Evolutionary conservation across 805 yeast species (phyloP).

Genomic region (Yarrowia keelungensis): DNA sequence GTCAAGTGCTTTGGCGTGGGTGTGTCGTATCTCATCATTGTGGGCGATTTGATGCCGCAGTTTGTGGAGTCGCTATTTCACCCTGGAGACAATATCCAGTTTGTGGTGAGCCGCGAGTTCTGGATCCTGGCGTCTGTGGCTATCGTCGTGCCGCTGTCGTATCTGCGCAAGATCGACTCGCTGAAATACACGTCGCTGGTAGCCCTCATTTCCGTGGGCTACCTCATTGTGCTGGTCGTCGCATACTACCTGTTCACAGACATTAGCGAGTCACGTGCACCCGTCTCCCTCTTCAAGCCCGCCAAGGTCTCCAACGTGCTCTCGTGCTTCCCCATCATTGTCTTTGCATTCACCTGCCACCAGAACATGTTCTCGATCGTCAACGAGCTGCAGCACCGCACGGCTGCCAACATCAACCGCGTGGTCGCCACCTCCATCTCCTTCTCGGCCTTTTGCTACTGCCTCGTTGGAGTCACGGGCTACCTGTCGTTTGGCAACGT

Average conservation of each 20-base stretch:
- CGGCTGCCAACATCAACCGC: constrained; percentile 55
- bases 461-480: constrained; percentile 79
- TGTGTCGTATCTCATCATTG: constrained; percentile 73
- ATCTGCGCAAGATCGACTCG: constrained; percentile 76
- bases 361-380: constrained; percentile 91
- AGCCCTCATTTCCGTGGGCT: constrained; percentile 81
- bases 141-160: constrained; percentile 68
- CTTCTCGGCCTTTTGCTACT: constrained; percentile 66
- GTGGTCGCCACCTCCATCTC: constrained; percentile 63
- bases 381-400: constrained; percentile 72
- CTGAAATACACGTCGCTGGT: constrained; percentile 83
- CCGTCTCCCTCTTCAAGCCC: constrained; percentile 59
- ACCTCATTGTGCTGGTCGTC: constrained; percentile 74
- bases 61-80: constrained; percentile 47
- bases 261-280: constrained; percentile 59
- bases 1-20: constrained; percentile 83
- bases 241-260: constrained; percentile 71
- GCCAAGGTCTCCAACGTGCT: constrained; percentile 55
- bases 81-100: constrained; percentile 40
- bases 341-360: constrained; percentile 95
- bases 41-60: constrained; percentile 77
- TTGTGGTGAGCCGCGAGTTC: constrained; percentile 51
- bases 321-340: constrained; percentile 85
- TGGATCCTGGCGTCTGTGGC: constrained; percentile 58
- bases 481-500: constrained; percentile 85